Evolutionary conservation across 805 yeast genomes (phyloP).

Genomic region (Myxozyma sirexii): DNA sequence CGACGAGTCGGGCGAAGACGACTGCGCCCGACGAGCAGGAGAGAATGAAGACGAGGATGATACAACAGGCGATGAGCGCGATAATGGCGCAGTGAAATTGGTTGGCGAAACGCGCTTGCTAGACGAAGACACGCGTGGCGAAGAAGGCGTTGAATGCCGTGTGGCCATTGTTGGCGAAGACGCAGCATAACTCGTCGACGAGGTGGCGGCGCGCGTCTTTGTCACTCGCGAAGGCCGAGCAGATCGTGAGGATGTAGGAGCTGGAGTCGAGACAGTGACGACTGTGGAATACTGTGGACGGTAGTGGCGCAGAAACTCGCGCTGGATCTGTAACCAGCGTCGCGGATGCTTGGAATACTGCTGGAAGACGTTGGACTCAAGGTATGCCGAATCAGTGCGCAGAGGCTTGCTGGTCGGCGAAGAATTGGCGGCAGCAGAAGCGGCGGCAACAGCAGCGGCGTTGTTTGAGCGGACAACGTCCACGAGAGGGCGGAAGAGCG

Average conservation of each 20-base stretch:
- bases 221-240: slow-evolving; percentile 16
- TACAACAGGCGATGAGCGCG: neutral
- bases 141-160: slow-evolving; percentile 13
- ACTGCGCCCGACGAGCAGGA: slow-evolving; percentile 2
- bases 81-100: slow-evolving; percentile 5
- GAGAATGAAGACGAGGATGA: neutral
- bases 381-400: slow-evolving; percentile 18
- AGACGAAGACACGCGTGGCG: slow-evolving; percentile 4
- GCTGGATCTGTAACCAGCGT: slow-evolving; percentile 29
- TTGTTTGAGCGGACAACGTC: slow-evolving; percentile 19
- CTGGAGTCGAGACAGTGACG: slow-evolving; percentile 5
- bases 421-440: neutral
- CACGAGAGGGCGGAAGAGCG: slow-evolving; percentile 27
- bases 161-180: slow-evolving; percentile 18
- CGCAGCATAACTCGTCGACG: neutral
- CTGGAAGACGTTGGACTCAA: slow-evolving; percentile 20
- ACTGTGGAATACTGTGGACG: slow-evolving; percentile 17
- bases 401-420: neutral
- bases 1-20: slow-evolving; percentile 14
- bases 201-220: neutral
- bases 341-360: slow-evolving; percentile 25
- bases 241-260: slow-evolving; percentile 2
- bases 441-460: slow-evolving; percentile 1
- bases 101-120: slow-evolving; percentile 18
- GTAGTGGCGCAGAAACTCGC: slow-evolving; percentile 16